Evolutionary conservation across 768 basidiomycete genomes (phyloP).

Genomic region (Pluteus cervinus): DNA sequence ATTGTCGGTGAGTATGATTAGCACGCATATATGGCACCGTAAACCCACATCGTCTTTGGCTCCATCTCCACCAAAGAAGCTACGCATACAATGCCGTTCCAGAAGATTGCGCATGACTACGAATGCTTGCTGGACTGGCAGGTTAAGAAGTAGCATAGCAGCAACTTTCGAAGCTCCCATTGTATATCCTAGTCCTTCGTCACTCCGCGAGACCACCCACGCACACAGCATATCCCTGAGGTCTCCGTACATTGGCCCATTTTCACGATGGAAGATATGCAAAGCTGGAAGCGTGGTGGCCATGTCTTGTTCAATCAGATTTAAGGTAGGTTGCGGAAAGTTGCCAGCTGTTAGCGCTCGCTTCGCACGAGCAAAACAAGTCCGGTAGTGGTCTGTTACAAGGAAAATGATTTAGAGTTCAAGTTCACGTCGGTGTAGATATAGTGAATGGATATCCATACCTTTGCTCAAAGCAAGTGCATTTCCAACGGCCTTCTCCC

Average conservation of each 20-base stretch:
- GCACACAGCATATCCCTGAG: constrained; percentile 81
- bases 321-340: constrained; percentile 60
- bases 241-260: constrained; percentile 77
- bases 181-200: constrained; percentile 76
- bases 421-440: constrained; percentile 7
- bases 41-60: constrained; percentile 76
- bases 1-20: constrained; percentile 16
- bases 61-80: constrained; percentile 72
- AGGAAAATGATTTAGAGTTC: constrained; percentile 4
- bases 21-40: constrained; percentile 3
- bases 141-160: constrained; percentile 82
- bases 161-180: constrained; percentile 67
- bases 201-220: constrained; percentile 82
- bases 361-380: constrained; percentile 67
- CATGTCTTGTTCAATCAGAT: constrained; percentile 71
- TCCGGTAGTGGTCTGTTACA: constrained; percentile 60
- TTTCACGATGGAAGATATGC: constrained; percentile 73
- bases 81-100: constrained; percentile 78
- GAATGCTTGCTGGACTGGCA: constrained; percentile 72
- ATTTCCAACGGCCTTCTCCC: constrained; percentile 86
- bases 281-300: constrained; percentile 65
- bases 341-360: constrained; percentile 58
- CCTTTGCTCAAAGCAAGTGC: constrained; percentile 78
- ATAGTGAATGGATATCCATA: constrained; percentile 18
- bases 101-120: constrained; percentile 80